Conservation (phyloP, 2,329 filamentous ascomycete genomes). For the Bimuria novae-zelandiae region DNA sequence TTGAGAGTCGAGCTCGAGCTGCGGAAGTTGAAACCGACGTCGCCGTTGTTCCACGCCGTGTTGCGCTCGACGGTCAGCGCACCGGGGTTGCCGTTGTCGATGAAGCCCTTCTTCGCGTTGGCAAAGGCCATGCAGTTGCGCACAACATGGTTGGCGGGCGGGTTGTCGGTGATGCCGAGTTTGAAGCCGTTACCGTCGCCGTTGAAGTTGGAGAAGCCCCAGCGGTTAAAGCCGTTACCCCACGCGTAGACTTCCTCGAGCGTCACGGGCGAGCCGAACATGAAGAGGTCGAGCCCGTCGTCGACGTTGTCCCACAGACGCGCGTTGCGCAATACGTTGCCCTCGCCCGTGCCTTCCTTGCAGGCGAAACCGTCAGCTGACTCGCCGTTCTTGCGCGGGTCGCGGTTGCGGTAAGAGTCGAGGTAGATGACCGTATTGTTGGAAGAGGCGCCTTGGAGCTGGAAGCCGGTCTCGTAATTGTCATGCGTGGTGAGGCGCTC, state of each 20-base stretch:
- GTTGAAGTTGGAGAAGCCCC: conserved; percentile 50
- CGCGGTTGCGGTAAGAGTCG: conserved; percentile 30
- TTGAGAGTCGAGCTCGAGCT: conserved; percentile 43
- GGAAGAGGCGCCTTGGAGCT: conserved; percentile 39
- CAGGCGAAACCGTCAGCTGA: conserved; percentile 56
- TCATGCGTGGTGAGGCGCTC: conserved; percentile 45
- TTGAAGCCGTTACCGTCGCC: conserved; percentile 58
- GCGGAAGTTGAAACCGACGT: conserved; percentile 48
- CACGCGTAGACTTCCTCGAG: conserved; percentile 53
- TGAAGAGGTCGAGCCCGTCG: conserved; percentile 56
- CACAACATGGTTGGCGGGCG: conserved; percentile 50
- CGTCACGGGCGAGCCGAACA: conserved; percentile 44
- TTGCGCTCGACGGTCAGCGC: conserved; percentile 49
- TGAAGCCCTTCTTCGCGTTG: conserved; percentile 54
- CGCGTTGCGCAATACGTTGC: conserved; percentile 52
- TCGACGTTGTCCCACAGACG: conserved; percentile 59
- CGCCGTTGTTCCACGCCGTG: conserved; percentile 54
- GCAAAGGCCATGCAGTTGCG: conserved; percentile 53
- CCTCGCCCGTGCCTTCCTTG: conserved; percentile 54
- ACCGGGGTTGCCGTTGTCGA: conserved; percentile 53
- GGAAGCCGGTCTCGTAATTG: conserved; percentile 49
- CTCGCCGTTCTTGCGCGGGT: conserved; percentile 58
- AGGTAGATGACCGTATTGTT: conserved; percentile 33
- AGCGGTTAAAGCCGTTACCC: conserved; percentile 55
- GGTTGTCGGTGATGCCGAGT: conserved; percentile 47